These are phyloP conservation scores for Scedosporium boydii DNA, from an alignment of 2,329 filamentous ascomycete genomes.

Conservation along the genomic window DNA sequence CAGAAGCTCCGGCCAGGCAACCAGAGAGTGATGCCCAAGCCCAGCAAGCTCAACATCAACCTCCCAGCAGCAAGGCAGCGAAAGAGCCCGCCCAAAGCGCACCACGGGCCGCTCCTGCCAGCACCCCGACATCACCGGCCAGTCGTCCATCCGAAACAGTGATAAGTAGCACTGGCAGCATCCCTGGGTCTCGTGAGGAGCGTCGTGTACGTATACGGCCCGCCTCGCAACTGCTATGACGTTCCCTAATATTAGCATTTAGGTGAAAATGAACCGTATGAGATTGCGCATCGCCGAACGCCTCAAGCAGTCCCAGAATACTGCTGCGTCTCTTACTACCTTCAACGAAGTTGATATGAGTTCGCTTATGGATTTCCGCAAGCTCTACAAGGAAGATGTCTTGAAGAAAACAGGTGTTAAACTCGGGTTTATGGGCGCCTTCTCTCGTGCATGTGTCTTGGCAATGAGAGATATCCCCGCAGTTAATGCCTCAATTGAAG, in stretches of 20 bases:
- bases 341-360: conserved; percentile 99
- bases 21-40: conserved; percentile 28
- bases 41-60: conserved; percentile 17
- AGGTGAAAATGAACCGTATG: conserved; percentile 99
- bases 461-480: conserved; percentile 93
- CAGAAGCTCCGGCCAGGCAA: conserved; percentile 49
- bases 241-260: conserved; percentile 3
- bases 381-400: conserved; percentile 92
- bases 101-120: conserved; percentile 24
- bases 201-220: conserved; percentile 55
- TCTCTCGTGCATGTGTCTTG: conserved; percentile 78
- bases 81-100: conserved; percentile 25
- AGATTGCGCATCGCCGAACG: conserved; percentile 93
- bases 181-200: conserved; percentile 69
- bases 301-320: conserved; percentile 98
- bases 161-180: conserved; percentile 25
- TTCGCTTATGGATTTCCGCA: conserved; percentile 91
- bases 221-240: neutral
- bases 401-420: conserved; percentile 95
- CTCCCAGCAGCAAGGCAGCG: conserved; percentile 7
- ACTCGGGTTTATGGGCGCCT: conserved; percentile 99
- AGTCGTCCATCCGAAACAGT: neutral
- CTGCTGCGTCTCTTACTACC: conserved; percentile 89
- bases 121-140: conserved; percentile 25
- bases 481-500: conserved; percentile 95